These are phyloP conservation scores for Pseudogymnoascus sp. DNA, from an alignment of 2,329 filamentous ascomycete species.

Conservation along the genomic window DNA sequence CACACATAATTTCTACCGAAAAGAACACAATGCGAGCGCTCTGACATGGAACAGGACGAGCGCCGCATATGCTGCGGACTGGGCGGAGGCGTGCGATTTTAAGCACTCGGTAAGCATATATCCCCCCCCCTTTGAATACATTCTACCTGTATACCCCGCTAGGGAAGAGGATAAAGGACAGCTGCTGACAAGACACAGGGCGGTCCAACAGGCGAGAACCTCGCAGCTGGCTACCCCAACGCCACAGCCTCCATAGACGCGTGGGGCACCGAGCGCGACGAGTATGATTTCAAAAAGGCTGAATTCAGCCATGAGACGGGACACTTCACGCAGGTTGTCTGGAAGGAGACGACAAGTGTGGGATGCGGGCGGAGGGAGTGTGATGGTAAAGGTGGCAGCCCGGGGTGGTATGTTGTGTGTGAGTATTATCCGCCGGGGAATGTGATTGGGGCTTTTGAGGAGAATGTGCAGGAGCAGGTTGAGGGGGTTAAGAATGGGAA, in stretches of 20 bases:
- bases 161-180: neutral
- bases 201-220: slow-evolving; percentile 66
- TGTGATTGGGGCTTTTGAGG: slow-evolving; percentile 44
- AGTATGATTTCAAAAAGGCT: slow-evolving; percentile 52
- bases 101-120: slow-evolving; percentile 40
- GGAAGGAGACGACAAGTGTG: slow-evolving; percentile 54
- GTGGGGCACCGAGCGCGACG: slow-evolving; percentile 55
- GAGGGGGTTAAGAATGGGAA: slow-evolving; percentile 18
- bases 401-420: slow-evolving; percentile 60
- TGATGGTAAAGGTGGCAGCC: slow-evolving; percentile 25
- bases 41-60: slow-evolving; percentile 61
- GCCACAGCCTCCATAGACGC: slow-evolving; percentile 51
- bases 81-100: slow-evolving; percentile 41
- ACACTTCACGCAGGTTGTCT: slow-evolving; percentile 68
- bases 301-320: slow-evolving; percentile 55
- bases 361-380: slow-evolving; percentile 45
- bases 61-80: slow-evolving; percentile 46
- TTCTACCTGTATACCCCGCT: too few species aligned
- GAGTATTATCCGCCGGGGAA: slow-evolving; percentile 66
- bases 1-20: slow-evolving; percentile 59
- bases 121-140: neutral
- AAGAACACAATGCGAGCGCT: slow-evolving; percentile 50
- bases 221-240: slow-evolving; percentile 60
- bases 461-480: slow-evolving; percentile 36
- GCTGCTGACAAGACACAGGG: slow-evolving; percentile 29